Evolutionary conservation across 2,329 filamentous ascomycete genomes (phyloP).

Genomic region (Rhynchosporium graminicola): DNA sequence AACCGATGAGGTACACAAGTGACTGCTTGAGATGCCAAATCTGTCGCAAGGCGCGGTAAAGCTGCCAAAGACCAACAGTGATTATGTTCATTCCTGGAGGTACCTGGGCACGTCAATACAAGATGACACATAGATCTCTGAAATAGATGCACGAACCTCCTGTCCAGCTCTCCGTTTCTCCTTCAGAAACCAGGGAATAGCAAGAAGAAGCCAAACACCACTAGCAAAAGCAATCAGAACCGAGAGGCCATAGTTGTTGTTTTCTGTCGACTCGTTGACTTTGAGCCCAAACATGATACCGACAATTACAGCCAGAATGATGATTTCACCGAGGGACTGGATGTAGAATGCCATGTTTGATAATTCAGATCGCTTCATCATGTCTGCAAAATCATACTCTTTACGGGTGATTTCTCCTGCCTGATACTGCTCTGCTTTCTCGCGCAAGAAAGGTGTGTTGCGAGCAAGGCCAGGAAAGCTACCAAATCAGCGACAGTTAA

Average conservation of each 20-base stretch:
- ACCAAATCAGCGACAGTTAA: not conserved
- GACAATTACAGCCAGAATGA: conserved; percentile 61
- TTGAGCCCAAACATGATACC: conserved; percentile 61
- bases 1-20: conserved; percentile 62
- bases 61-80: conserved; percentile 34
- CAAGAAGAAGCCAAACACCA: conserved; percentile 63
- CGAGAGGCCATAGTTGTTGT: conserved; percentile 66
- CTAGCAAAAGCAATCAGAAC: conserved; percentile 66
- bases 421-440: conserved; percentile 50
- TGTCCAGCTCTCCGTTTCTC: conserved; percentile 61
- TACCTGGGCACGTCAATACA: conserved; percentile 44
- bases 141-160: not conserved
- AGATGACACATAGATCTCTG: not conserved
- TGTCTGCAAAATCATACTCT: conserved; percentile 62
- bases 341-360: conserved; percentile 65
- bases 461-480: conserved; percentile 56
- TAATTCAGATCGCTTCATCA: conserved; percentile 62
- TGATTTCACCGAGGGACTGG: conserved; percentile 60
- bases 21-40: conserved; percentile 67
- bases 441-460: conserved; percentile 52
- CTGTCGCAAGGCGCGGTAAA: conserved; percentile 54
- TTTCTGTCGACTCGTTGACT: conserved; percentile 57
- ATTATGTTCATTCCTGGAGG: conserved; percentile 48
- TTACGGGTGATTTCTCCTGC: conserved; percentile 54
- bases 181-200: conserved; percentile 65